Evolutionary conservation across 441 rosid species (phyloP), one percentile per base, ranked within the genome.

Genomic region (Gossypium davidsonii): DNA sequence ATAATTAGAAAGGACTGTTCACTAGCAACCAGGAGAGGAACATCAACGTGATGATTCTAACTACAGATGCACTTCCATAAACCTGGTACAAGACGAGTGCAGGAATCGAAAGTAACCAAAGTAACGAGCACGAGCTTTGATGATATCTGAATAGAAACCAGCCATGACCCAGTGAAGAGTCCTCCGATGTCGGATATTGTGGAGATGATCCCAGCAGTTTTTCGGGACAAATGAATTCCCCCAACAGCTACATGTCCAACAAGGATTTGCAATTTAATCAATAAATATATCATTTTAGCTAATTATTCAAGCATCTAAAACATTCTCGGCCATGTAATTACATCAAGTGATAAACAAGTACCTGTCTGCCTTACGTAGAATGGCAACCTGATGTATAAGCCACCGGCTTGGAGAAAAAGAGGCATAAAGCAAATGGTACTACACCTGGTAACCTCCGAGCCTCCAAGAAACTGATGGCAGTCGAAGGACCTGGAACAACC

Each of bases 381-480:
- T 31, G 97, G 97, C 80, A 94, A 78, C 97, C 97, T 75, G 92
- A 92, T 0, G 97, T 94, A 83, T 94, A 92, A 14, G 97, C 98
- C 20, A 94, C 97, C 25, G 89, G 90, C 88, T 92, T 94, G 0
- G 97, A 92, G 79, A 94, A 94, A 81, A 92, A 89, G 72, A 92
- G 89, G 78, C 95, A 90, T 82, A 87, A 92, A 7, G 95, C 89
- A 57, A 81, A 94, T 61, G 95, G 87, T 5, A 87, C 87, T 74
- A 90, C 97, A 7, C 91, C 94, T 0, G 97, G 97, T 73, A 94
- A 82, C 82, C 82, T 86, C 95, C 98, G 89, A 0, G 98, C 97
- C 67, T 88, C 95, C 3, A 87, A 67, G 81, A 94, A 92, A 9
- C 94, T 95, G 17, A 92, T 89, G 59, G 97, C 91, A n/a, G 72